Evolutionary conservation across 257 asterid genomes (phyloP).

Genomic region (Solanum virginianum): DNA sequence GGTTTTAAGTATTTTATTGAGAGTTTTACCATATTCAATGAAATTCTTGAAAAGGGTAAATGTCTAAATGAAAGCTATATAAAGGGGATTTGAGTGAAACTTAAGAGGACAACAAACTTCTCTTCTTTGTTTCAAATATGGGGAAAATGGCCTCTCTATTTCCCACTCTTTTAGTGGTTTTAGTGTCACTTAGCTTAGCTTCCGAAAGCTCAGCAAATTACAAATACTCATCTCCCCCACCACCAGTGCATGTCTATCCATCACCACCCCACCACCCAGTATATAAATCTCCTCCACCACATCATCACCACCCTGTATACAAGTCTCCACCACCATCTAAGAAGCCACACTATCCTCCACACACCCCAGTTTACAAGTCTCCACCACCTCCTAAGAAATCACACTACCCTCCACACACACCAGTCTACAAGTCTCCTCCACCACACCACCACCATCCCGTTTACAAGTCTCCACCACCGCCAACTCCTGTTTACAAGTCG

Average conservation of each 20-base stretch:
- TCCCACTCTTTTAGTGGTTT: background rate
- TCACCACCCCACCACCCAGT: background rate
- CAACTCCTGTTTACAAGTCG: background rate
- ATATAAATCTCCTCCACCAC: background rate
- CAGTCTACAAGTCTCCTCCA: background rate
- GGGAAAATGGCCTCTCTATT: constrained; percentile 4
- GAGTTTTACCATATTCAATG: background rate
- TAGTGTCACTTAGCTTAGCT: background rate
- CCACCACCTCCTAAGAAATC: background rate
- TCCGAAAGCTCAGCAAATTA: constrained; percentile 2
- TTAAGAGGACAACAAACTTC: background rate
- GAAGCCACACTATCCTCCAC: background rate
- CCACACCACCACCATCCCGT: background rate
- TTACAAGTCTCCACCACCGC: background rate
- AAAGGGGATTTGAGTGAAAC: background rate
- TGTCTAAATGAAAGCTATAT: background rate
- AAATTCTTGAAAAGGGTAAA: background rate
- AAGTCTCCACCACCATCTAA: background rate
- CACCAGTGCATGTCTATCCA: background rate
- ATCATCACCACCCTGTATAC: background rate
- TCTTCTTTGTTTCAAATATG: background rate
- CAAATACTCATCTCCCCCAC: background rate
- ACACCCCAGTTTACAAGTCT: background rate
- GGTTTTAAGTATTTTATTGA: background rate
- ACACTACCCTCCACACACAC: background rate